Base-by-base conservation (phyloP, 2,329 filamentous ascomycete species). In the Diplocarpon mali region DNA sequence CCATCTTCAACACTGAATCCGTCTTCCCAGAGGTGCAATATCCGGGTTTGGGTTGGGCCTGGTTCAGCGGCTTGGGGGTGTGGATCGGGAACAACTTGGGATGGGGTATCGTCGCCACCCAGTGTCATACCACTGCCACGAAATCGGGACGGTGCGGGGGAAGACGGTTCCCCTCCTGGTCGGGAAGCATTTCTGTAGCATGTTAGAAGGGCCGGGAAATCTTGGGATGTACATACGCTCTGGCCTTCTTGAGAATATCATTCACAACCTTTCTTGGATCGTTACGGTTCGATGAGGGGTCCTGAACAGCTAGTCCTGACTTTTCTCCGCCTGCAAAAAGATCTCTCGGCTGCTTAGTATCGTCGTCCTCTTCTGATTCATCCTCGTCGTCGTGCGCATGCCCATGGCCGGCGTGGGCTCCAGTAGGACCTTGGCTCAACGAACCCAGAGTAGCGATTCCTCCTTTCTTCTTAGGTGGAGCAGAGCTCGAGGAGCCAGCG, bases 1-100 rank as follows among this genome's bases (percentile, higher is more conserved):
- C 86, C 86, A 57, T 92, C 84, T 48, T 89, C 85, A 49, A 93
- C 79, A 52, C 84, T 90, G 66, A 92, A 90, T 12, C 86, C 86
- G 59, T 93, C 81, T 35, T 75, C 73, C 86, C 86, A 93, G 36
- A 92, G 72, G 58, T 90, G 85, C 42, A 93, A 70, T 10, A 78
- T 74, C 40, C 85, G 79, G 40, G 78, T 76, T 49, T 83, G 77
- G 61, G 64, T 42, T 56, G 58, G 38, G 57, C 57, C 47, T 52
- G 30, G 58, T 54, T 50, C 53, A 41, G 49, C 38, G 32, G 29
- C 54, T 50, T n/a, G 55, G n/a, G 53, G 34, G 15, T 53, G 63
- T 24, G 82, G 76, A 52, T 85, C 78, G 35, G 79, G 77, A 40
- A 92, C 75, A 17, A 69, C 68, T 47, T 78, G 76, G 54, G 83